Percentiles rank a stretch among this genome's conserved stretches.
These are phyloP conservation scores for Solanum hybrid DNA, from an alignment of 305 asterid genomes.

Conservation along the genomic window DNA sequence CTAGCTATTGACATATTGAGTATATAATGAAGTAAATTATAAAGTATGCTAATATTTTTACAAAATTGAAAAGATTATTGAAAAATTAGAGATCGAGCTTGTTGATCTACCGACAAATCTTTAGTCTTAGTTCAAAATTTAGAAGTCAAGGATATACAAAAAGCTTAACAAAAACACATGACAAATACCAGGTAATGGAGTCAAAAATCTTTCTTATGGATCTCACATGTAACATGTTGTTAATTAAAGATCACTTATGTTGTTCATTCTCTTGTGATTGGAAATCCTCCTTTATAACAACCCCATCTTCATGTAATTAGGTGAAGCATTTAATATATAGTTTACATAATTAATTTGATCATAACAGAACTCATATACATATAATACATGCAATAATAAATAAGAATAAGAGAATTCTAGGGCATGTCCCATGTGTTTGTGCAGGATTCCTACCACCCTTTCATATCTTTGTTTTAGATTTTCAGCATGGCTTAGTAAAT, in stretches of 20 bases:
- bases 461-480: neutral
- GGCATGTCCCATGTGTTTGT: constrained; percentile 4
- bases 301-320: neutral
- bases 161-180: neutral
- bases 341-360: neutral
- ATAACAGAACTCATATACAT: neutral
- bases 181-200: neutral
- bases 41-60: neutral
- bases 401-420: neutral
- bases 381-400: neutral
- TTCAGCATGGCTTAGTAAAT: constrained; percentile 1
- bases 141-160: neutral
- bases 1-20: neutral
- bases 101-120: neutral
- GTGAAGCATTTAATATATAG: neutral
- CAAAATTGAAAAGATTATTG: neutral
- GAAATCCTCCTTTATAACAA: neutral
- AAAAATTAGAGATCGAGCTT: neutral
- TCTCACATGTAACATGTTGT: neutral
- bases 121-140: neutral
- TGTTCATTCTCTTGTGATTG: neutral
- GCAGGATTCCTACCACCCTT: neutral
- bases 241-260: neutral
- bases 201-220: neutral
- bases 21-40: neutral